Percentiles rank a stretch among this genome's conserved stretches.
phyloP scores from a whole-genome alignment of 2,329 filamentous ascomycete species.

The Sclerotinia sclerotiorum region DNA sequence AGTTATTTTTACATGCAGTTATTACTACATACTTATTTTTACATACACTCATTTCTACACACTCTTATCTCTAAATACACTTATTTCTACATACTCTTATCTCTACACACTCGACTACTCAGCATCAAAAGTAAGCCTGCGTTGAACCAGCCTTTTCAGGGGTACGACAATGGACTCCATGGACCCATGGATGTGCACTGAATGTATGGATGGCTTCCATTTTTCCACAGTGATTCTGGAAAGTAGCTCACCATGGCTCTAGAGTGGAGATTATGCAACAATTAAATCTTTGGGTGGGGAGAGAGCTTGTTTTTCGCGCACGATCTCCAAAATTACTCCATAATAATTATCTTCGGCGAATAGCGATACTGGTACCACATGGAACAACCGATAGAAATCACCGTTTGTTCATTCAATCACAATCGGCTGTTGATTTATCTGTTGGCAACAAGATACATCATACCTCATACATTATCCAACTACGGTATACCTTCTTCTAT shows the following conservation, averaged over 20 bases:
- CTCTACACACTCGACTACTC: not conserved
- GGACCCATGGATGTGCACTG: not conserved
- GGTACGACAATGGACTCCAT: not conserved
- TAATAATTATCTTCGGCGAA: not conserved
- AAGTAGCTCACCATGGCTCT: constrained; percentile 10
- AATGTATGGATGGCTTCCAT: not conserved
- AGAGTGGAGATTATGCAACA: constrained; percentile 9
- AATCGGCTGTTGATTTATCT: not conserved
- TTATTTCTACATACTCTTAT: too few relatives aligned
- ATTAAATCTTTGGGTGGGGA: not conserved
- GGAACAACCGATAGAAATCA: not conserved
- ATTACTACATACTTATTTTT: too few relatives aligned
- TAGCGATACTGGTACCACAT: not conserved
- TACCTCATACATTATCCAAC: not conserved
- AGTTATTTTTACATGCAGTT: too few relatives aligned
- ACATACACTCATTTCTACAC: too few relatives aligned
- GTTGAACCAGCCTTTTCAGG: not conserved
- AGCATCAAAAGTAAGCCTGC: not conserved
- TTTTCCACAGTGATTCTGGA: constrained; percentile 13
- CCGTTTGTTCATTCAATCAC: not conserved
- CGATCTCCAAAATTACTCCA: not conserved
- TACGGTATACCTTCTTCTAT: not conserved
- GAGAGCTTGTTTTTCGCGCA: not conserved
- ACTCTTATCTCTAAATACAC: not conserved
- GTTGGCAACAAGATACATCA: not conserved